phyloP scores from a whole-genome alignment of 148 eudicot genomes.

The Heliamphora exappendiculata region DNA sequence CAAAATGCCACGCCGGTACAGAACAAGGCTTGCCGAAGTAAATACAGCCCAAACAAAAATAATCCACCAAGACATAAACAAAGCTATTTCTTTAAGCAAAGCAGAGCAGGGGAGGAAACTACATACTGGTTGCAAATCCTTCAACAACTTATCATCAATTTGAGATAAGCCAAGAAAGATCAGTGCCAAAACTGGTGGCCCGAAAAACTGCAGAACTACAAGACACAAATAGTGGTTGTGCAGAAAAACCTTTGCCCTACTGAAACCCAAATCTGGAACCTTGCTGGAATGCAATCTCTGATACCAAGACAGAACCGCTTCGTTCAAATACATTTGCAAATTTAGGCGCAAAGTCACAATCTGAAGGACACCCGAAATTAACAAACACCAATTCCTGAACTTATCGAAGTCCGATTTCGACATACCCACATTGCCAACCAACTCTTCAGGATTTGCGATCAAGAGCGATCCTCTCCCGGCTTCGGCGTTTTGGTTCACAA shows the following conservation, averaged over 20 bases:
- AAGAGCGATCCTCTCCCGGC: constrained; percentile 10
- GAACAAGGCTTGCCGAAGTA: constrained; percentile 50
- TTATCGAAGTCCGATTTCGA: constrained; percentile 39
- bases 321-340: constrained; percentile 79
- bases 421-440: constrained; percentile 73
- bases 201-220: constrained; percentile 61
- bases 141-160: constrained; percentile 38
- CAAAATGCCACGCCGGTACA: constrained; percentile 74
- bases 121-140: constrained; percentile 32
- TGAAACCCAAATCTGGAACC: constrained; percentile 80
- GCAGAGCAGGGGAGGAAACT: constrained; percentile 46
- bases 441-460: constrained; percentile 15
- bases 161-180: constrained; percentile 70
- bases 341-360: constrained; percentile 51
- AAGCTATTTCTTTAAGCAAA: constrained; percentile 49
- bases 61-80: constrained; percentile 92
- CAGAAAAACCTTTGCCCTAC: constrained; percentile 91
- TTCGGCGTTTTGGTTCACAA: constrained; percentile 33
- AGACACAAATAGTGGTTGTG: constrained; percentile 81
- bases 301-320: constrained; percentile 90
- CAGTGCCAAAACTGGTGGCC: constrained; percentile 61
- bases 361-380: constrained; percentile 52
- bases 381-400: constrained; percentile 58
- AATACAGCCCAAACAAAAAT: constrained; percentile 61
- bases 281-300: constrained; percentile 89